phyloP scores from a whole-genome alignment of 1,284 basidiomycete species.

The Sparassis latifolia region DNA sequence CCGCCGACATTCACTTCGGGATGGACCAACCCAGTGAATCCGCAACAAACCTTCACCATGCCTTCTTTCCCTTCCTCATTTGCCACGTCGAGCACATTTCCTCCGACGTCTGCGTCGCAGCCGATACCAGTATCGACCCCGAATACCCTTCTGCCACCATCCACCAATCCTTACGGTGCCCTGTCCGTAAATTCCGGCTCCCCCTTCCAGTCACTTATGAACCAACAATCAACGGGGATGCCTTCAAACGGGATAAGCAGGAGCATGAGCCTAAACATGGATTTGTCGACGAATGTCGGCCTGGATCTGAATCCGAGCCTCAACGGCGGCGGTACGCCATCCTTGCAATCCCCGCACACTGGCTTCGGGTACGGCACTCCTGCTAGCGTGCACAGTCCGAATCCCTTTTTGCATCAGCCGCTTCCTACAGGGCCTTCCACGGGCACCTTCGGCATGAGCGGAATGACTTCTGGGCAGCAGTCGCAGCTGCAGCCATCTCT shows the following conservation, averaged over 20 bases:
- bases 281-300: slow-evolving; percentile 10
- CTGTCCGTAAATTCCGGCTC: slow-evolving; percentile 18
- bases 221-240: slow-evolving; percentile 12
- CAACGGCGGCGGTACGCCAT: neutral
- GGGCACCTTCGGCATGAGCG: slow-evolving; percentile 3
- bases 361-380: neutral
- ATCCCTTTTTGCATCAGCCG: slow-evolving; percentile 16
- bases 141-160: slow-evolving; percentile 11
- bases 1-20: slow-evolving; percentile 15
- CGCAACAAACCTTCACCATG: slow-evolving; percentile 36
- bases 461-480: slow-evolving; percentile 9
- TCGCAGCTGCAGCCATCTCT: slow-evolving; percentile 3
- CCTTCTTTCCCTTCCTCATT: slow-evolving; percentile 54
- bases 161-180: slow-evolving; percentile 20
- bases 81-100: slow-evolving; percentile 18
- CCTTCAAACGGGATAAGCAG: slow-evolving; percentile 14
- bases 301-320: slow-evolving; percentile 2
- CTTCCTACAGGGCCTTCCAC: slow-evolving; percentile 6
- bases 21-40: slow-evolving; percentile 48
- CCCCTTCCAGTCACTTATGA: slow-evolving; percentile 19
- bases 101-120: slow-evolving; percentile 12
- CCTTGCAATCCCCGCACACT: slow-evolving; percentile 1
- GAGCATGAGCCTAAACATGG: slow-evolving; percentile 22
- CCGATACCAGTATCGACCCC: slow-evolving; percentile 14
- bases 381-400: slow-evolving; percentile 14